phyloP scores from a whole-genome alignment of 2,329 filamentous ascomycete genomes.

The Didymella segeticola region DNA sequence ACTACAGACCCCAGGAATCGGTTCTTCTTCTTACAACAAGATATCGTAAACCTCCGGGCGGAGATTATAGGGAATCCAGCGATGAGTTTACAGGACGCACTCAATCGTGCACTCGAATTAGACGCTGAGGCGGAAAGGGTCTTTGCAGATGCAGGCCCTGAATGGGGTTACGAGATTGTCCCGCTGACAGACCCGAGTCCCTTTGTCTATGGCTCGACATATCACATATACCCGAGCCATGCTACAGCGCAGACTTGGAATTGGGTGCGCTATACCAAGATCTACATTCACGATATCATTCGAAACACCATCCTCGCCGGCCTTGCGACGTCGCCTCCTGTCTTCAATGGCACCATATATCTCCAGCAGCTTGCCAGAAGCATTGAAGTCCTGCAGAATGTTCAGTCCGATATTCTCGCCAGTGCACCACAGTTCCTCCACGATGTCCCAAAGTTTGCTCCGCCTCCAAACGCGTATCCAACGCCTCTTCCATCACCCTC shows the following conservation, averaged over 20 bases:
- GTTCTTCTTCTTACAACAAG: conserved; percentile 42
- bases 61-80: conserved; percentile 26
- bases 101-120: conserved; percentile 35
- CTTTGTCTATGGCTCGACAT: conserved; percentile 35
- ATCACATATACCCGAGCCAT: conserved; percentile 41
- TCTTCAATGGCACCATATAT: conserved; percentile 29
- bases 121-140: conserved; percentile 28
- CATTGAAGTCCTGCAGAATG: conserved; percentile 28
- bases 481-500: not conserved
- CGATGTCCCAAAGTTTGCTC: conserved; percentile 33
- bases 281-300: conserved; percentile 46
- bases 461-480: not conserved
- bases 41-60: conserved; percentile 36
- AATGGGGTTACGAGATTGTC: conserved; percentile 34
- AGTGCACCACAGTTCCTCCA: conserved; percentile 46
- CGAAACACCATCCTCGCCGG: conserved; percentile 39
- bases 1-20: conserved; percentile 30
- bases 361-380: conserved; percentile 31
- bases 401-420: conserved; percentile 44
- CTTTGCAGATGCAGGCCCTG: conserved; percentile 24
- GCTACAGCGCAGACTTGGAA: conserved; percentile 43
- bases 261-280: conserved; percentile 42
- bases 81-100: conserved; percentile 27
- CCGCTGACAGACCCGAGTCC: not conserved
- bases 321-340: conserved; percentile 34